Evolutionary conservation across 495 filamentous ascomycete species (phyloP), one percentile per base, ranked within the genome.

Genomic region (Aspergillus asperescens): DNA sequence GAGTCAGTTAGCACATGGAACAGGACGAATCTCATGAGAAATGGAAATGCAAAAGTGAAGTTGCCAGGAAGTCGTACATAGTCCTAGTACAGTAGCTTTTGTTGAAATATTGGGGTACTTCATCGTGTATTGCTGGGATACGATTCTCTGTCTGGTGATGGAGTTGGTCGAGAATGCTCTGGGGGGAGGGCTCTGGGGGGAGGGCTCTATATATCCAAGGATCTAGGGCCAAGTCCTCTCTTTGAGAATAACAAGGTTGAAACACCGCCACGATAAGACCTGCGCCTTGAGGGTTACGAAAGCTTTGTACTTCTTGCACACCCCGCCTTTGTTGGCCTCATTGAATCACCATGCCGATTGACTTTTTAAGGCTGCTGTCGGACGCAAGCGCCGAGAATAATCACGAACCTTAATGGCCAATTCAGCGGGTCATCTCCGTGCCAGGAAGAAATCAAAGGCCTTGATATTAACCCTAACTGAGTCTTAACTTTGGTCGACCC

Each of bases 21-120:
- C 19, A 13, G 7, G 9, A 37, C 5, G 12, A 18, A 49, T n/a
- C n/a, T n/a, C n/a, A 40, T n/a, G n/a, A 28, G 5, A 16, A 37
- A 13, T 19, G 10, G 18, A 47, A 23, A 13, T 10, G 9, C 8
- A 48, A 5, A 34, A 12, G 28, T 3, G n/a, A 9, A 20, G 9
- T 10, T n/a, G 24, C n/a, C 5, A 20, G 25, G 25, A 46, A 20
- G 9, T 35, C 52, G 0, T 55, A 55, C 52, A 55, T 2, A 49
- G 28, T 24, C 52, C 44, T 3, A 43, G 16, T 35, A 8, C 9
- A 22, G 29, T 19, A 7, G 38, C 45, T 18, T 25, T 41, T 2
- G 34, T 7, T n/a, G 44, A 25, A 29, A 46, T n/a, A 1, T 8
- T 23, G 16, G 7, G 45, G 31, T 15, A 42, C 45, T 29, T 52